Conservation (phyloP, 169 alveolate species). For the Plasmodium knowlesi region DNA sequence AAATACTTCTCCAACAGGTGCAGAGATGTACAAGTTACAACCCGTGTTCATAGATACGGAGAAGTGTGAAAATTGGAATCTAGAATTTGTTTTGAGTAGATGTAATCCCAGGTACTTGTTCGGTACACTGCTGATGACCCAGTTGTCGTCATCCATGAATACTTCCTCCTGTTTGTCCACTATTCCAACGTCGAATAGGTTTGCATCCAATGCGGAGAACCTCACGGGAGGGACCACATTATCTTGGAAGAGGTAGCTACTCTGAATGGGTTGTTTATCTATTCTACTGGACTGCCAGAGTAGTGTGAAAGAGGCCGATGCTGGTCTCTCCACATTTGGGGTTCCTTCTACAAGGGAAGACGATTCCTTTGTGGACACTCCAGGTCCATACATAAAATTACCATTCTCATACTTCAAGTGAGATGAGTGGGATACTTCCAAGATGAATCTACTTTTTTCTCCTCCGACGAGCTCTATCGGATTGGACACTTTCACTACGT, state of each 20-base stretch:
- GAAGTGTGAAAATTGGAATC: constrained; percentile 68
- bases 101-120: constrained; percentile 77
- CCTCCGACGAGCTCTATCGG: constrained; percentile 90
- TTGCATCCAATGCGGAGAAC: constrained; percentile 78
- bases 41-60: constrained; percentile 77
- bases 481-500: constrained; percentile 79
- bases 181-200: constrained; percentile 72
- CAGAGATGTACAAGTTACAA: constrained; percentile 80
- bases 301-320: constrained; percentile 61
- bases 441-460: constrained; percentile 84
- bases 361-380: constrained; percentile 40
- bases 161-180: constrained; percentile 77
- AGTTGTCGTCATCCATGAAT: constrained; percentile 65
- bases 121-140: constrained; percentile 79
- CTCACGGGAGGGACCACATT: constrained; percentile 61
- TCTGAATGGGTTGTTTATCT: constrained; percentile 76
- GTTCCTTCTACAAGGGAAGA: too few species aligned
- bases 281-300: constrained; percentile 81
- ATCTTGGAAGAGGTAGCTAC: constrained; percentile 78
- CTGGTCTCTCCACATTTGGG: too few species aligned
- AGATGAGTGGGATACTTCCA: constrained; percentile 89
- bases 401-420: constrained; percentile 84
- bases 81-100: constrained; percentile 74
- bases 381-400: constrained; percentile 20
- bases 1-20: constrained; percentile 53